Conservation (phyloP, 768 basidiomycete genomes). For the Xanthoconium purpureum region DNA sequence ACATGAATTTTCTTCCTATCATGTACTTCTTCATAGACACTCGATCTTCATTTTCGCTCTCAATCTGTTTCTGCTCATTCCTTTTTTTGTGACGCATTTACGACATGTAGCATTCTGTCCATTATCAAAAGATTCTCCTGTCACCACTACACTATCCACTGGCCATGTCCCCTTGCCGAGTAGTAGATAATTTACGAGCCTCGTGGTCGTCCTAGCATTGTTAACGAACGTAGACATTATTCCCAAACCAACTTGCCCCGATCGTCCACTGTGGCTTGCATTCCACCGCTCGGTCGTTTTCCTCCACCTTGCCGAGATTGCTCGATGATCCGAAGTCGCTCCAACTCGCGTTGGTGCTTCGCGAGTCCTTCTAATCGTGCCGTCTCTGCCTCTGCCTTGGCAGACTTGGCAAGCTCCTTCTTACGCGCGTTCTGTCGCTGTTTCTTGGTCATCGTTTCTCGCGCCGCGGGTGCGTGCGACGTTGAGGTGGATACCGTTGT, state of each 20-base stretch:
- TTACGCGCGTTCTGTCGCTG: conserved; percentile 67
- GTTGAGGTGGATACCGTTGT: conserved; percentile 6
- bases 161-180: conserved; percentile 8
- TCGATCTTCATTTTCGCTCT: neutral
- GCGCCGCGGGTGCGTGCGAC: conserved; percentile 29
- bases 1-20: conserved; percentile 20
- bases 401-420: conserved; percentile 56
- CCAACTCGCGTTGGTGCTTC: conserved; percentile 58
- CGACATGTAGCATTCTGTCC: conserved; percentile 19
- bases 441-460: conserved; percentile 57
- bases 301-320: conserved; percentile 30
- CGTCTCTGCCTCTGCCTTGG: conserved; percentile 52
- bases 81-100: conserved; percentile 18
- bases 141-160: conserved; percentile 16
- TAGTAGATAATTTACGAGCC: conserved; percentile 24
- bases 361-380: conserved; percentile 50
- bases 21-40: conserved; percentile 9
- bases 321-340: conserved; percentile 51
- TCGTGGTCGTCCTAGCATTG: no score
- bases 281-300: conserved; percentile 48
- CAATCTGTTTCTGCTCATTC: neutral
- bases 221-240: neutral
- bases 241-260: conserved; percentile 61
- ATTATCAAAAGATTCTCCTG: conserved; percentile 12
- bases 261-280: conserved; percentile 57